These are phyloP conservation scores for Cyathus striatus DNA, from an alignment of 768 basidiomycete species.

Conservation along the genomic window DNA sequence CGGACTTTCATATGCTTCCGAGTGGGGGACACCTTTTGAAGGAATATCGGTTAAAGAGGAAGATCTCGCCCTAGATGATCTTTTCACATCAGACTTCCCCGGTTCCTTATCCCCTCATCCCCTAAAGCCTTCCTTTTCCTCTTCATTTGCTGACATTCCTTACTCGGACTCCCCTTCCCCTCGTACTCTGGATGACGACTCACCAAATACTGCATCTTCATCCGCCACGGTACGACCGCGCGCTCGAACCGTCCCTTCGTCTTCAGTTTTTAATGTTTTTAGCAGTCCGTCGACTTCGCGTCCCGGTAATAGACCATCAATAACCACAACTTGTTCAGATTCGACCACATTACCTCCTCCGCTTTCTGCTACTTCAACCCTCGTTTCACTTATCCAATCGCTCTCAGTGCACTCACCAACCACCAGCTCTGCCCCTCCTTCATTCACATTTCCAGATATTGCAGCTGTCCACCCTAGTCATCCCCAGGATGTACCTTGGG, in stretches of 20 bases:
- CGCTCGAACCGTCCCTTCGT: conserved; percentile 29
- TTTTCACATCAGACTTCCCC: conserved; percentile 22
- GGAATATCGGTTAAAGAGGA: conserved; percentile 42
- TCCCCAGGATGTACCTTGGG: conserved; percentile 30
- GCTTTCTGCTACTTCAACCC: conserved; percentile 18
- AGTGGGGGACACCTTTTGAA: conserved; percentile 25
- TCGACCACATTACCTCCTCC: conserved; percentile 8
- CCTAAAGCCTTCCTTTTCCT: conserved; percentile 16
- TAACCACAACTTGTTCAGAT: background rate
- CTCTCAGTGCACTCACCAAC: conserved; percentile 34
- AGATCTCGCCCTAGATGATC: conserved; percentile 35
- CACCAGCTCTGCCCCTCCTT: conserved; percentile 19
- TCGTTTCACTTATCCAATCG: conserved; percentile 34
- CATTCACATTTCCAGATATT: too few relatives aligned
- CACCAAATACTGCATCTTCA: conserved; percentile 6
- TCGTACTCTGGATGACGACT: conserved; percentile 6
- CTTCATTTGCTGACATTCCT: conserved; percentile 19
- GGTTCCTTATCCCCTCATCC: conserved; percentile 22
- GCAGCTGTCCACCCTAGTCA: conserved; percentile 16
- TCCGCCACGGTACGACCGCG: conserved; percentile 29
- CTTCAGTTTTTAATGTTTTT: conserved; percentile 10
- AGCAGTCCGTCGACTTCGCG: conserved; percentile 12
- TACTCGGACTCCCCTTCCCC: conserved; percentile 19
- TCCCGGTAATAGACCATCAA: conserved; percentile 12
- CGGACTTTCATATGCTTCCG: conserved; percentile 11